Conservation (phyloP, 306 rosid genomes). For the Trichosanthes truncata region DNA sequence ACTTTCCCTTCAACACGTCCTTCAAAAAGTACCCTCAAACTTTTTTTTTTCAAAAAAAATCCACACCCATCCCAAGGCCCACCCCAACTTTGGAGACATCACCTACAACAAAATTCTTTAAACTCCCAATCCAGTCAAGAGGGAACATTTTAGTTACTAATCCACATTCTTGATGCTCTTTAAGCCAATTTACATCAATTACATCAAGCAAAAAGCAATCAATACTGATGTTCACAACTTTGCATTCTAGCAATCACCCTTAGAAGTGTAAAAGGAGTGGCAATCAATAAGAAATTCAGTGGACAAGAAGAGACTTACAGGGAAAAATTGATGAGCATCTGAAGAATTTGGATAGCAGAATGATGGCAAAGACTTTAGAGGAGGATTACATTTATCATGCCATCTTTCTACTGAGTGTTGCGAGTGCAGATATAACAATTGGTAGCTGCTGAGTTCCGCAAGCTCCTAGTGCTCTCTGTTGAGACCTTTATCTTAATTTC, state of each 20-base stretch:
- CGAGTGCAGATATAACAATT: not conserved
- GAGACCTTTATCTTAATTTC: not conserved
- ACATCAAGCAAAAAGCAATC: not conserved
- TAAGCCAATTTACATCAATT: not conserved
- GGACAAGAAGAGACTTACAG: conserved; percentile 4
- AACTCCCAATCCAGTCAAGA: not conserved
- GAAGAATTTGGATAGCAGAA: not conserved
- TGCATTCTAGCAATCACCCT: not conserved
- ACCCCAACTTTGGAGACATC: not conserved
- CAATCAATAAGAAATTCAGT: not conserved
- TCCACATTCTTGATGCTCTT: not conserved
- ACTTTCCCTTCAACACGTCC: not conserved
- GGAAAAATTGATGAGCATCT: not conserved
- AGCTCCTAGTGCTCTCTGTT: not conserved
- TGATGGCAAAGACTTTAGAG: not conserved
- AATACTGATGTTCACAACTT: not conserved
- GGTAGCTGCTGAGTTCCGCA: not conserved
- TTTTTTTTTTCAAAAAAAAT: not conserved
- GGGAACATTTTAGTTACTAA: not conserved
- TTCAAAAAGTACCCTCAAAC: not conserved
- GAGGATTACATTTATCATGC: not conserved
- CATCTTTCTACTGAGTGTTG: not conserved
- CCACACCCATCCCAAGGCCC: not conserved
- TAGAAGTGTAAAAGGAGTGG: not conserved
- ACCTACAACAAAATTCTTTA: not conserved